phyloP scores from a whole-genome alignment of 139 green algal genomes.

The Tetraselmis chui region DNA sequence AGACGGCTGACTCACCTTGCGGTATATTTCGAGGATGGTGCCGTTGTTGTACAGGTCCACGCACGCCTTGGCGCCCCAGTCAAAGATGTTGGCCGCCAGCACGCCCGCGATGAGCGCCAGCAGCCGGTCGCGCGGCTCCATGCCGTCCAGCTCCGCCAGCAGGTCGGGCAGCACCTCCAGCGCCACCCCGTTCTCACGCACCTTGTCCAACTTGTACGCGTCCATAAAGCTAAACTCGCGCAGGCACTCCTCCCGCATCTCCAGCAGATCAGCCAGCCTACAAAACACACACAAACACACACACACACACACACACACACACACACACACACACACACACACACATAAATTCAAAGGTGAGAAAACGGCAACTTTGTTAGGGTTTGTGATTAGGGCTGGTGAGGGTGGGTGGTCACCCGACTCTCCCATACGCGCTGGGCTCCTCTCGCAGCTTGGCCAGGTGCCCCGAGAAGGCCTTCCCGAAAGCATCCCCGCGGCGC shows the following conservation, averaged over 20 bases:
- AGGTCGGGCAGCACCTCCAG: constrained; percentile 89
- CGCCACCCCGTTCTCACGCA: constrained; percentile 80
- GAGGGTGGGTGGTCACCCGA: constrained; percentile 6
- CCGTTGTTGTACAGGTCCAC: constrained; percentile 86
- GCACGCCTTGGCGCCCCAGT: constrained; percentile 87
- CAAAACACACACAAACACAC: no score
- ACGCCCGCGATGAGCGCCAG: constrained; percentile 73
- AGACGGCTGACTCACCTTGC: constrained; percentile 16
- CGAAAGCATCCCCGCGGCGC: constrained; percentile 73
- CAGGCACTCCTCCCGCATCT: constrained; percentile 95
- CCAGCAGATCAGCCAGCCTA: constrained; percentile 81
- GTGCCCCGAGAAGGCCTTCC: constrained; percentile 66
- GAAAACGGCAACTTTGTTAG: no score
- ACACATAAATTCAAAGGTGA: no score
- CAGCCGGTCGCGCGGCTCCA: constrained; percentile 52
- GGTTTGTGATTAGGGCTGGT: no score
- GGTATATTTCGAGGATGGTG: constrained; percentile 95
- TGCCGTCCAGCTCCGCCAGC: constrained; percentile 79
- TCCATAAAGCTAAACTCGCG: constrained; percentile 93
- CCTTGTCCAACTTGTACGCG: constrained; percentile 84
- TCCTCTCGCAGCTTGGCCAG: constrained; percentile 57
- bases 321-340: no score
- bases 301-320: no score
- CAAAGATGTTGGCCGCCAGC: constrained; percentile 97
- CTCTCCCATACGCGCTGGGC: constrained; percentile 35